Conservation (phyloP, 257 asterid species). For the Solanum piurae region DNA sequence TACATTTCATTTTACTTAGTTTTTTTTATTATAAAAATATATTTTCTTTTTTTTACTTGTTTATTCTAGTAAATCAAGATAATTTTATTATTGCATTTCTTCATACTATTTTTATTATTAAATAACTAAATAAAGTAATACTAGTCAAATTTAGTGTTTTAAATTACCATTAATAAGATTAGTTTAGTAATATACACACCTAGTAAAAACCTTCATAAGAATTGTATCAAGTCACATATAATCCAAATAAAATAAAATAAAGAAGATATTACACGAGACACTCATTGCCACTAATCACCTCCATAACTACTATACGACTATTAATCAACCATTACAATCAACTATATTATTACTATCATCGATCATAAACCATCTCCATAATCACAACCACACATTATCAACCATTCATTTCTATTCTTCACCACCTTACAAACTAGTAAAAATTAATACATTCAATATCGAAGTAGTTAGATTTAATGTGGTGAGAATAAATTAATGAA, state of each 20-base stretch:
- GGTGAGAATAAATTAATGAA: background rate
- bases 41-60: too few species aligned
- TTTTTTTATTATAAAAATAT: background rate
- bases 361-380: background rate
- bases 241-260: too few species aligned
- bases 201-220: background rate
- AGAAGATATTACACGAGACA: background rate
- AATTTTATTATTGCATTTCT: background rate
- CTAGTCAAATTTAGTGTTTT: background rate
- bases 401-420: background rate
- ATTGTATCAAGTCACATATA: background rate
- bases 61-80: background rate
- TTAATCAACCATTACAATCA: background rate
- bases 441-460: too few species aligned
- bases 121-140: background rate
- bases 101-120: background rate
- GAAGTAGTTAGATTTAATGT: background rate
- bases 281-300: background rate
- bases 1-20: background rate
- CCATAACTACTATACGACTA: background rate
- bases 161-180: background rate
- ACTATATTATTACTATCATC: background rate
- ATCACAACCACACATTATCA: background rate
- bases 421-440: background rate
- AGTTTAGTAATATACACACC: background rate